phyloP scores from a whole-genome alignment of 1,284 basidiomycete species.

The Naganishia albida region DNA sequence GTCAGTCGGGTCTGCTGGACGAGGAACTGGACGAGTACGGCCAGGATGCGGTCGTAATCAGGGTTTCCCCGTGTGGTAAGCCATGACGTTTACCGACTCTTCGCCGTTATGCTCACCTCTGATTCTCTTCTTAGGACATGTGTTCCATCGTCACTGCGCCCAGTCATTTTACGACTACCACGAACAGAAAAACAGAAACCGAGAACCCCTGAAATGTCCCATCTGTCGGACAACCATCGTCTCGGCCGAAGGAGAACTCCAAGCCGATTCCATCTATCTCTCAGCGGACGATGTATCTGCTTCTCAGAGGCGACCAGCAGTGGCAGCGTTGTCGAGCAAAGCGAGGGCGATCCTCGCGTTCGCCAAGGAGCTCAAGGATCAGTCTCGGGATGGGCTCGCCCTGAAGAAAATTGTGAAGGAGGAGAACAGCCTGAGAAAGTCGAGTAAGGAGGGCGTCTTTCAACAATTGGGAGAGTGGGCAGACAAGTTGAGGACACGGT shows the following conservation, averaged over 20 bases:
- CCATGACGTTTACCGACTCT: background rate
- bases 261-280: slow-evolving; percentile 14
- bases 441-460: slow-evolving; percentile 17
- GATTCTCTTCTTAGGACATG: background rate
- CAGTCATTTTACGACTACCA: slow-evolving; percentile 13
- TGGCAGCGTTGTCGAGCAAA: background rate
- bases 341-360: background rate
- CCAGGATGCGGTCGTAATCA: background rate
- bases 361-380: slow-evolving; percentile 17
- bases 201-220: slow-evolving; percentile 2
- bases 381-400: slow-evolving; percentile 17
- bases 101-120: too few relatives aligned
- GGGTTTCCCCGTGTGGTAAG: slow-evolving; percentile 19
- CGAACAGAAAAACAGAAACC: background rate
- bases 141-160: slow-evolving; percentile 14
- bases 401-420: background rate
- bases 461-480: slow-evolving; percentile 22
- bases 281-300: slow-evolving; percentile 22
- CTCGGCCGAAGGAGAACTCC: slow-evolving; percentile 11
- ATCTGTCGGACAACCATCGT: slow-evolving; percentile 14
- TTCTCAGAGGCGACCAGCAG: slow-evolving; percentile 2
- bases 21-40: slow-evolving; percentile 20
- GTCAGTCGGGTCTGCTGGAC: slow-evolving; percentile 1
- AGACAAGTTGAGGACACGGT: slow-evolving; percentile 5
- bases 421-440: slow-evolving; percentile 4